These are phyloP conservation scores for Penicillium arizonense DNA, from an alignment of 495 filamentous ascomycete genomes.

Conservation along the genomic window DNA sequence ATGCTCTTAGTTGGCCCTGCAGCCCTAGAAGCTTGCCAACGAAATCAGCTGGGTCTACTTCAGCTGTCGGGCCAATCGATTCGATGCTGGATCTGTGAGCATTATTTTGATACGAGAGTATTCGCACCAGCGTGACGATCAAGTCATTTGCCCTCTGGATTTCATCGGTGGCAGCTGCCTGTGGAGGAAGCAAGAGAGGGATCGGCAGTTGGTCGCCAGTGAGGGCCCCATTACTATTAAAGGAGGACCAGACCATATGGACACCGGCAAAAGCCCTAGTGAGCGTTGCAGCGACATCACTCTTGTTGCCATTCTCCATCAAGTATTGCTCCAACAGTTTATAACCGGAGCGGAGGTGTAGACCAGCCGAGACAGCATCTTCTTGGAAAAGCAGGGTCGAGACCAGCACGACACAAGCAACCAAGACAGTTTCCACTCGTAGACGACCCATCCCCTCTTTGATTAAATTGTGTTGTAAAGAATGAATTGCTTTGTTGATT, in stretches of 20 bases:
- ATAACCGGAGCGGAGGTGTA: conserved; percentile 11
- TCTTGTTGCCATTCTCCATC: background rate
- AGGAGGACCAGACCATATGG: background rate
- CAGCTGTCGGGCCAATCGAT: background rate
- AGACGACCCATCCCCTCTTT: conserved; percentile 13
- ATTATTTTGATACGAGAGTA: background rate
- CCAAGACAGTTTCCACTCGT: conserved; percentile 18
- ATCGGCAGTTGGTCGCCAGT: no score
- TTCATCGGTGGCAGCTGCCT: background rate
- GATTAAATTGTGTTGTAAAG: conserved; percentile 8
- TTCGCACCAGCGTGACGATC: background rate
- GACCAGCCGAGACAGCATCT: conserved; percentile 35
- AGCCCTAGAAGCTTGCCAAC: conserved; percentile 4
- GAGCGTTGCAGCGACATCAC: background rate
- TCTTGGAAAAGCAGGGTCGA: conserved; percentile 47
- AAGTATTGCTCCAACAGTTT: conserved; percentile 12
- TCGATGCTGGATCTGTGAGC: background rate
- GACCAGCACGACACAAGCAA: conserved; percentile 49
- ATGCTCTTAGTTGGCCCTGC: background rate
- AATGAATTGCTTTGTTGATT: conserved; percentile 44
- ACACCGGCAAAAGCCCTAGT: conserved; percentile 1
- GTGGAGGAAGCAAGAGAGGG: background rate
- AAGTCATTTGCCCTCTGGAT: background rate
- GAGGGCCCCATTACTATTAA: background rate
- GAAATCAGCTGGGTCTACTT: conserved; percentile 2